Evolutionary conservation across 495 filamentous ascomycete genomes (phyloP), one percentile per base, ranked within the genome.

Genomic region (Gamarada debralockiae): DNA sequence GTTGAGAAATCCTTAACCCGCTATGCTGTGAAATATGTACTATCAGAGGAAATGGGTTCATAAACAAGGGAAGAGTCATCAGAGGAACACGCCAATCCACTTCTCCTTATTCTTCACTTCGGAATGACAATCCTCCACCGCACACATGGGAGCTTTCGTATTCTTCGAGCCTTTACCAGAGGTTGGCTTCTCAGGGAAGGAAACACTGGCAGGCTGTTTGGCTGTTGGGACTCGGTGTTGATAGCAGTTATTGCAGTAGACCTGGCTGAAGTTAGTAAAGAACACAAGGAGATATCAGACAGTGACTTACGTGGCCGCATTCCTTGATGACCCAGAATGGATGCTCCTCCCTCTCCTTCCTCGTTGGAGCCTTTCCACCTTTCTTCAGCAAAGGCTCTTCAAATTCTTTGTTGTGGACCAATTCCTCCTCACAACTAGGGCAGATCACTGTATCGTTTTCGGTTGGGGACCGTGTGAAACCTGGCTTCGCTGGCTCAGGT

Each of bases 281-380:
- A 15, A 22, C 40, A 10, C 27, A 43, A 40, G 14, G 44, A 33
- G 17, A 42, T 31, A 20, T 18, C 6, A 47, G 21, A n/a, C 15
- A n/a, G 21, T 12, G 55, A 73, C 86, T 55, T 73, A 91, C 87
- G 75, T 92, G 87, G 49, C 87, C 88, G 66, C 87, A 92, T 51
- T 70, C 68, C 57, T 82, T 89, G 1, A 82, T 73, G 15, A 88
- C 75, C 86, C 87, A 90, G 27, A 90, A 83, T 52, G 87, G 78
- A 62, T 80, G 78, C 63, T 84, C 62, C 43, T 55, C 62, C 18
- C 59, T 52, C 8, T 65, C 62, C 24, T 60, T 62, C 37, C 38
- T 62, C 7, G 20, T 54, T 20, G 53, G 56, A 17, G 56, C 29
- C 40, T 51, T 58, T 10, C 51, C 50, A 15, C 52, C 50, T 31